Evolutionary conservation across 2,329 filamentous ascomycete species (phyloP), one percentile per base, ranked within the genome.

Genomic region (Thyridium curvatum): DNA sequence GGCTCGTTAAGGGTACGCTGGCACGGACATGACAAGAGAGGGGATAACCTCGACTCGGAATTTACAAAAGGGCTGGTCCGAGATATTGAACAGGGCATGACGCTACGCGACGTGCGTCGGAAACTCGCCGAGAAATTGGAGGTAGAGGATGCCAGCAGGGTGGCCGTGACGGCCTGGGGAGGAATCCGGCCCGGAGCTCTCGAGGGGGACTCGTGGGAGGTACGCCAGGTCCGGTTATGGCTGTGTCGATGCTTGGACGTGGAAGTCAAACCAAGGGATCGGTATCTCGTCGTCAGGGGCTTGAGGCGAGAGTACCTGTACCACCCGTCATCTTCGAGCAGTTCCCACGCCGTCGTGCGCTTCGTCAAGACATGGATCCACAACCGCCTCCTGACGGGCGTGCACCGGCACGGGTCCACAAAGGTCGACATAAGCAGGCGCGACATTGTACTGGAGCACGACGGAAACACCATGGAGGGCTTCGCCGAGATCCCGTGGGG

Each of bases 261-360:
- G 18, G 44, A 52, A 30, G 17, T 61, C 14, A 41, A 39, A 12
- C 46, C 44, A 0, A 18, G 32, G 12, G 34, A 41, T 3, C 38
- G 46, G 4, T 60, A 54, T 21, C 43, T 60, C 21, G 38, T 61
- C 8, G 35, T 62, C 12, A 46, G 39, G 9, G 56, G 56, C 2
- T 44, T 53, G n/a, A 54, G 55, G 26, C 50, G 59, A 39, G 46
- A 56, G 32, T 63, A 62, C 35, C 26, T 63, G 30, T 59, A 51
- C 30, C 60, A 62, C 32, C 49, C 49, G 8, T 10, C 18, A 4
- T 35, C 29, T 35, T 34, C 14, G 35, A 32, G 3, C 41, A 43
- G 6, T 34, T 3, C 30, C 34, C n/a, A 34, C 41, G 37, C n/a
- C 17, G 18, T 34, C 3, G 16, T 43, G 30, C 29, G n/a, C 8